Conservation (phyloP, 2,329 filamentous ascomycete species). For the Allantophomopsis cytisporea region DNA sequence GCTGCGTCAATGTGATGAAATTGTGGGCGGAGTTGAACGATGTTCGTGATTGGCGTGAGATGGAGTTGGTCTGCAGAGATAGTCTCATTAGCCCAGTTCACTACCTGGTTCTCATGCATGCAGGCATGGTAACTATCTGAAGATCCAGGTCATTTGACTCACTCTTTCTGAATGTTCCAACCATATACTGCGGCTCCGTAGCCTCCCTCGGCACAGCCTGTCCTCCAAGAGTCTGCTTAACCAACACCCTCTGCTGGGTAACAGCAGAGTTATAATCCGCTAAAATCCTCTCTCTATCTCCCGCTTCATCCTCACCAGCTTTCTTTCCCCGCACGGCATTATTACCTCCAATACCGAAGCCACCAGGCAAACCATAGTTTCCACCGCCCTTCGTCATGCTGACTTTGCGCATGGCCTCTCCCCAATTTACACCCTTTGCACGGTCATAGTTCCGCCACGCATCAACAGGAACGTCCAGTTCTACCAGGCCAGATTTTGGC, state of each 20-base stretch:
- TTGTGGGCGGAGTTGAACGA: constrained; percentile 83
- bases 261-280: constrained; percentile 54
- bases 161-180: constrained; percentile 83
- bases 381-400: constrained; percentile 40
- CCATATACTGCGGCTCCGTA: constrained; percentile 56
- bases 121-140: not conserved
- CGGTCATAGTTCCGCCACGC: constrained; percentile 62
- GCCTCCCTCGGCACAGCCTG: constrained; percentile 58
- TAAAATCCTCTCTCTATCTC: constrained; percentile 24
- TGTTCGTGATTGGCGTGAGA: constrained; percentile 68
- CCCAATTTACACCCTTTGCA: constrained; percentile 71
- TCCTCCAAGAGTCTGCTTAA: constrained; percentile 75
- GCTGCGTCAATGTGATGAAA: constrained; percentile 85
- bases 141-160: constrained; percentile 24
- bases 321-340: constrained; percentile 19
- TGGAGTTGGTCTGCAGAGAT: constrained; percentile 58
- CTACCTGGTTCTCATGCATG: not conserved
- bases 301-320: constrained; percentile 29
- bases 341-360: constrained; percentile 49
- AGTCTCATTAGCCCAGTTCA: constrained; percentile 1
- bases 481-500: constrained; percentile 66
- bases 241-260: constrained; percentile 57
- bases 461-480: constrained; percentile 81
- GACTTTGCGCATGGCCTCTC: constrained; percentile 53
- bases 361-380: constrained; percentile 57